A percentile compares a stretch with the other conserved stretches of the same genome.
Conservation (phyloP, 2,329 filamentous ascomycete genomes). For the Trichoderma semiorbis region DNA sequence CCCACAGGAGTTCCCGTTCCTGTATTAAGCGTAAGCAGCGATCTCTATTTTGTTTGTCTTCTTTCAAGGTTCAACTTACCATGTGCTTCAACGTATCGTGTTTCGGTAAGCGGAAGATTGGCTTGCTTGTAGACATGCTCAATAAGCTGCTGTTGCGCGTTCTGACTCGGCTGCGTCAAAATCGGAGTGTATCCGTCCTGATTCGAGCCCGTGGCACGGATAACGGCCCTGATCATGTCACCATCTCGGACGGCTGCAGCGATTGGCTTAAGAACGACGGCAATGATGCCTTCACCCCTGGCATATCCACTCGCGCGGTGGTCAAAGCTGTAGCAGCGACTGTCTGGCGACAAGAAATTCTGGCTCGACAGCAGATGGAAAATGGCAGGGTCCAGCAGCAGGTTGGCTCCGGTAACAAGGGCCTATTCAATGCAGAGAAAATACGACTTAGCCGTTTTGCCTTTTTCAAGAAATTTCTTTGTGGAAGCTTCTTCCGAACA, state of each 20-base stretch:
- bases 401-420: slow-evolving; percentile 22
- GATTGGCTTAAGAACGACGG: slow-evolving; percentile 50
- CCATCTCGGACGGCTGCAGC: slow-evolving; percentile 42
- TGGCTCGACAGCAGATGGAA: slow-evolving; percentile 16
- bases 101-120: slow-evolving; percentile 21
- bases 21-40: background rate
- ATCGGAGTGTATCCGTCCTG: slow-evolving; percentile 41
- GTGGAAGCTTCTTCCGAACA: too few species aligned
- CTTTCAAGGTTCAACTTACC: background rate
- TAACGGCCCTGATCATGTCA: slow-evolving; percentile 37
- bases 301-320: slow-evolving; percentile 38
- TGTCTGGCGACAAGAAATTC: background rate
- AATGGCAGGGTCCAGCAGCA: slow-evolving; percentile 21
- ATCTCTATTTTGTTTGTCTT: too few species aligned
- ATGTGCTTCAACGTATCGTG: slow-evolving; percentile 25
- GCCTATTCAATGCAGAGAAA: slow-evolving; percentile 28
- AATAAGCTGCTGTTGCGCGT: slow-evolving; percentile 33
- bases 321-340: slow-evolving; percentile 19
- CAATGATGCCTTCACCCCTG: slow-evolving; percentile 38
- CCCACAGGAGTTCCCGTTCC: slow-evolving; percentile 22
- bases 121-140: slow-evolving; percentile 28
- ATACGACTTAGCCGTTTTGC: slow-evolving; percentile 30
- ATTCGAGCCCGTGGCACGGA: slow-evolving; percentile 35
- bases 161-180: slow-evolving; percentile 38
- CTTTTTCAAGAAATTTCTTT: background rate